Evolutionary conservation across 2,329 filamentous ascomycete species (phyloP).

Genomic region (Venturia carpophila): DNA sequence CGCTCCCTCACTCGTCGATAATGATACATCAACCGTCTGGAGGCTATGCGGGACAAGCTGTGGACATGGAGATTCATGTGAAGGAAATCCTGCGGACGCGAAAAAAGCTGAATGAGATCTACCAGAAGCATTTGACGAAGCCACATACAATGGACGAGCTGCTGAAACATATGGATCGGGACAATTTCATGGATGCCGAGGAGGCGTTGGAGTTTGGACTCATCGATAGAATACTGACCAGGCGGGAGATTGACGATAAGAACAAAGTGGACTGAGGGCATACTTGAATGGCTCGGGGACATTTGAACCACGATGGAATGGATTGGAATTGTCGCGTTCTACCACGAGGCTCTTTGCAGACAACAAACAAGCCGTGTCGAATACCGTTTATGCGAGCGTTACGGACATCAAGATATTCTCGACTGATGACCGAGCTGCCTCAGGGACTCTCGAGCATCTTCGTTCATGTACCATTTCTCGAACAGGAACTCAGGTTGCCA

Average conservation of each 20-base stretch:
- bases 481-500: too few relatives aligned
- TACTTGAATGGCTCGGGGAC: neutral
- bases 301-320: neutral
- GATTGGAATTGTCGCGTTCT: neutral
- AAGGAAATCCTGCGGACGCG: constrained; percentile 89
- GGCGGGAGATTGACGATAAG: constrained; percentile 43
- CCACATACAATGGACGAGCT: constrained; percentile 71
- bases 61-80: constrained; percentile 91
- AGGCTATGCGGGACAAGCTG: constrained; percentile 57
- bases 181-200: constrained; percentile 84
- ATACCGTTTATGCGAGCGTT: neutral
- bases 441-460: neutral
- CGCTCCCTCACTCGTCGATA: constrained; percentile 84
- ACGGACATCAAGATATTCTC: neutral
- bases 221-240: constrained; percentile 76
- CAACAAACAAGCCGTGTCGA: neutral
- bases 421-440: neutral
- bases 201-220: constrained; percentile 88
- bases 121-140: constrained; percentile 75
- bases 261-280: neutral
- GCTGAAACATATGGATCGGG: constrained; percentile 91
- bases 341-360: neutral
- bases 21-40: constrained; percentile 97
- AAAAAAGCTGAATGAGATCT: constrained; percentile 82
- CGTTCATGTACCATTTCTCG: neutral